Evolutionary conservation across 371 early-diverging fungal species (phyloP).

Genomic region (Syncephalastrum contaminatum): DNA sequence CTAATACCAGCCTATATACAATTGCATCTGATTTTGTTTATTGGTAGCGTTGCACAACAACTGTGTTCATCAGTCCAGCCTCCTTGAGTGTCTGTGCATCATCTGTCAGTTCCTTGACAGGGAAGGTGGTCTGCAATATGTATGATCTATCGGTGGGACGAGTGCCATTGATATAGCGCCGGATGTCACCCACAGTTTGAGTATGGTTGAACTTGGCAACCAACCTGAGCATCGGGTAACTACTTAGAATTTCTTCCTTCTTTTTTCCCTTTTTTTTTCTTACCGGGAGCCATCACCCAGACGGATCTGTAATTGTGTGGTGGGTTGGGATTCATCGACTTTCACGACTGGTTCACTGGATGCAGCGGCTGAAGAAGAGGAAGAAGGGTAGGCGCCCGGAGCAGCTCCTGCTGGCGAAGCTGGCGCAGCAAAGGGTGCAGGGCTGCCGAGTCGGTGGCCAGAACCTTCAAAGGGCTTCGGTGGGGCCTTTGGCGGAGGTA

Average conservation of each 20-base stretch:
- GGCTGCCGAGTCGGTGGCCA: conserved; percentile 85
- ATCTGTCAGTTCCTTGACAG: conserved; percentile 73
- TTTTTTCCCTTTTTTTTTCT: neutral
- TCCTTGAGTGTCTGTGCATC: conserved; percentile 69
- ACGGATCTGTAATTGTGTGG: conserved; percentile 87
- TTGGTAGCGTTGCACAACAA: conserved; percentile 75
- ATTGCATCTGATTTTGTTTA: conserved; percentile 22
- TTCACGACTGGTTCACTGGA: conserved; percentile 22
- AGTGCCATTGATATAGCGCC: conserved; percentile 59
- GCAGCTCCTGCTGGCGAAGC: conserved; percentile 29
- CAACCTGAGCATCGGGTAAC: conserved; percentile 49
- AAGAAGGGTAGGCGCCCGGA: conserved; percentile 29
- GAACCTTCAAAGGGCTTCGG: conserved; percentile 81
- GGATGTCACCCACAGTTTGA: conserved; percentile 86
- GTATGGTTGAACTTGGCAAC: conserved; percentile 87
- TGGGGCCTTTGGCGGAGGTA: conserved; percentile 76
- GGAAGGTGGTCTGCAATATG: conserved; percentile 82
- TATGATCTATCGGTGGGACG: conserved; percentile 63
- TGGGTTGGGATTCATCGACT: conserved; percentile 76
- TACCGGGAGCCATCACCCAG: conserved; percentile 86
- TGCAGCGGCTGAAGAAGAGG: conserved; percentile 23
- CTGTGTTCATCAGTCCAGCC: conserved; percentile 83
- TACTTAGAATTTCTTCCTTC: neutral
- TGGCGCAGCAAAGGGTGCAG: conserved; percentile 34
- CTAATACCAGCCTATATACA: no score